Conservation (phyloP, 2,329 filamentous ascomycete species). For the Fusarium nisikadoi region DNA sequence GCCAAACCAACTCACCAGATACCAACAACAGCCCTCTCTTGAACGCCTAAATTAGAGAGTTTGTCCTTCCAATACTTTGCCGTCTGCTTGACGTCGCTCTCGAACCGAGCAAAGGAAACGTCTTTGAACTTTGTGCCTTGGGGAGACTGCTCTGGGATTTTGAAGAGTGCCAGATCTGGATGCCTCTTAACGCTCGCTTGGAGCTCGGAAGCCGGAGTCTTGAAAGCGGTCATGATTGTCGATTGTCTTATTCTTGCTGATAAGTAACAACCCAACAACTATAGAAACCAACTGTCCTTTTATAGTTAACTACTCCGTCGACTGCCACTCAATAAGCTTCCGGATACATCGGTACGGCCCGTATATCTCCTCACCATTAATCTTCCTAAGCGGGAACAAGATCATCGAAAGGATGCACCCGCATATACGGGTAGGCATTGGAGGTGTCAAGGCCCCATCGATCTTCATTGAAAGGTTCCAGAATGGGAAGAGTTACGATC, state of each 20-base stretch:
- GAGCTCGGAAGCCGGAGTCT: slow-evolving; percentile 6
- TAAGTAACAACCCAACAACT: too few relatives aligned
- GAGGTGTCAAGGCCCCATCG: not conserved
- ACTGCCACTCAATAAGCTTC: too few relatives aligned
- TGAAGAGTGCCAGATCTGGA: slow-evolving; percentile 20
- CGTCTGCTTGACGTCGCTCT: slow-evolving; percentile 13
- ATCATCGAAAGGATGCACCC: not conserved
- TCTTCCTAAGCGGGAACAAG: not conserved
- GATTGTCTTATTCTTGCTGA: not conserved
- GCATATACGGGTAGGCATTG: not conserved
- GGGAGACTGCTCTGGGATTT: not conserved
- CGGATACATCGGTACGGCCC: not conserved
- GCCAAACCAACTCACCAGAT: slow-evolving; percentile 17
- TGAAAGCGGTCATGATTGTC: not conserved
- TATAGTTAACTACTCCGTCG: not conserved
- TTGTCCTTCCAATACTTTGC: slow-evolving; percentile 24
- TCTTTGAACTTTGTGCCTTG: slow-evolving; percentile 9
- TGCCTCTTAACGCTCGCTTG: not conserved
- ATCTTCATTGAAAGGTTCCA: not conserved
- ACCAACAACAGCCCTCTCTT: slow-evolving; percentile 26
- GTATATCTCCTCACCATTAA: not conserved
- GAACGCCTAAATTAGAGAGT: not conserved
- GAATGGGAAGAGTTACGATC: not conserved
- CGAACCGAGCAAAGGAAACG: slow-evolving; percentile 18
- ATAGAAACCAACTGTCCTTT: not conserved